Percentiles rank a stretch among this genome's conserved stretches.
Evolutionary conservation across 108 stramenopile genomes (phyloP).

Genomic region (Halocafeteria seosinensis): DNA sequence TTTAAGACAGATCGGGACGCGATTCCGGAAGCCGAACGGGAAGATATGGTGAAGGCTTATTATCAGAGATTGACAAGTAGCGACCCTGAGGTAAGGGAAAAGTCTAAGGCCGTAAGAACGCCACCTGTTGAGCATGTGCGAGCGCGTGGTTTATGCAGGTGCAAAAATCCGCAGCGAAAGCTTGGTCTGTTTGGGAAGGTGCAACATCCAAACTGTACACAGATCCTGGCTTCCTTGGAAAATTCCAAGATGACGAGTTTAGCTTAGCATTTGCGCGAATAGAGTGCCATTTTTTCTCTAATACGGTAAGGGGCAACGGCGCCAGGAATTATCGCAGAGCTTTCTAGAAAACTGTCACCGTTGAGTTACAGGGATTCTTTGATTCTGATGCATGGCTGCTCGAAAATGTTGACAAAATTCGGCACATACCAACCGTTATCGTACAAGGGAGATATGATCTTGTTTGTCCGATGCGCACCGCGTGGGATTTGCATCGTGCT

Average conservation of each 20-base stretch:
- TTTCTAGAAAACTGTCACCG: no score
- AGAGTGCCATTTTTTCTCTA: constrained; percentile 26
- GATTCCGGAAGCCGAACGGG: constrained; percentile 20
- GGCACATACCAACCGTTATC: constrained; percentile 18
- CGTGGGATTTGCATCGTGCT: constrained; percentile 13
- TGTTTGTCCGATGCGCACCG: constrained; percentile 17
- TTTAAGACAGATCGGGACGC: constrained; percentile 4
- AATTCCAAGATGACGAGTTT: constrained; percentile 15
- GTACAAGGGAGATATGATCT: constrained; percentile 28
- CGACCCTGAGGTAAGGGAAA: background rate
- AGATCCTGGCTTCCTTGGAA: background rate
- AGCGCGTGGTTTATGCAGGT: no score
- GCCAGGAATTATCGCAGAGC: no score
- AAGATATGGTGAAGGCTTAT: constrained; percentile 16
- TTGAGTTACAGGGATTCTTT: no score
- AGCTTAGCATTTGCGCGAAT: constrained; percentile 24
- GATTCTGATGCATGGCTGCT: constrained; percentile 16
- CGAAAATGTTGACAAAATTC: constrained; percentile 19
- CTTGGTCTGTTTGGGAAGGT: constrained; percentile 26
- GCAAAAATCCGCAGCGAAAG: constrained; percentile 4
- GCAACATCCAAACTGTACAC: constrained; percentile 5
- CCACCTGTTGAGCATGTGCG: no score
- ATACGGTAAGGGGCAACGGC: no score
- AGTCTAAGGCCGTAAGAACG: no score
- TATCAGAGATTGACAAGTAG: constrained; percentile 13